Percentiles rank a stretch among this genome's conserved stretches.
Evolutionary conservation across 208 protist species (phyloP).

Genomic region (Tritrichomonas foetus): DNA sequence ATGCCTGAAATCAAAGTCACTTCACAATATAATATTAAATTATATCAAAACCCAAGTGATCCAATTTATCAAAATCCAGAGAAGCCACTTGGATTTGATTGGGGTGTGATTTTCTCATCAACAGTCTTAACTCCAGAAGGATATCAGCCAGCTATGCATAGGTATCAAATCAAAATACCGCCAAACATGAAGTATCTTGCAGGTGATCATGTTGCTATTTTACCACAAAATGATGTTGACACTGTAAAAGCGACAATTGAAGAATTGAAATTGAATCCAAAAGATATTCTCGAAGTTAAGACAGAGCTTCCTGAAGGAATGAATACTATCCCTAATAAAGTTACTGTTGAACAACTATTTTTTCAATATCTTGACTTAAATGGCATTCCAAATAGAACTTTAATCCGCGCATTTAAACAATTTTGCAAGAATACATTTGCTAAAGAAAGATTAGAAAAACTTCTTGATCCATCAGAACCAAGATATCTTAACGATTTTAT

Average conservation of each 20-base stretch:
- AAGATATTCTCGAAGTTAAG: neutral
- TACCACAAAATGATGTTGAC: neutral
- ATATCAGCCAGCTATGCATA: neutral
- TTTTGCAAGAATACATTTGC: neutral
- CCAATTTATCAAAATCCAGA: neutral
- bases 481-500: neutral
- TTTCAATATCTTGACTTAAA: neutral
- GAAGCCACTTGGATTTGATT: neutral
- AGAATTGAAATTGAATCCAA: neutral
- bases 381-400: neutral
- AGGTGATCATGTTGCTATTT: neutral
- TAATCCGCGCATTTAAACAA: neutral
- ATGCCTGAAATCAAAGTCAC: neutral
- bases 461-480: neutral
- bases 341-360: neutral
- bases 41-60: neutral
- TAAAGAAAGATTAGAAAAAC: neutral
- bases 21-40: neutral
- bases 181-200: neutral
- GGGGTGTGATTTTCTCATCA: neutral
- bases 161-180: neutral
- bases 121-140: neutral
- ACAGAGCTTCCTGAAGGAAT: neutral
- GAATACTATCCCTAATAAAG: neutral
- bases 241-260: neutral